Base-by-base conservation (phyloP, 345 rosid genomes). In the Eucalyptus regnans region DNA sequence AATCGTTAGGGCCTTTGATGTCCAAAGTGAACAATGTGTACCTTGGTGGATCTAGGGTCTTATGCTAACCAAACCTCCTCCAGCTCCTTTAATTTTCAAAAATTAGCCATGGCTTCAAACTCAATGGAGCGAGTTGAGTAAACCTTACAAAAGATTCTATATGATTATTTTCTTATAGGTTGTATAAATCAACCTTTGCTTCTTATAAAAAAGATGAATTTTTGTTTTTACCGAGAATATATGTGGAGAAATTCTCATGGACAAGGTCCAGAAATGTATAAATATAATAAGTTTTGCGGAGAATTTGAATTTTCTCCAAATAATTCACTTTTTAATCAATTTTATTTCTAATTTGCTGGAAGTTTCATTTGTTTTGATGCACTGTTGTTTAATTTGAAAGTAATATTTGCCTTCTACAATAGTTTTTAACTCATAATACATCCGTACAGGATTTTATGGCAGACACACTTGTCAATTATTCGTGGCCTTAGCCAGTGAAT, bases 1-100 rank as follows among this genome's bases (percentile, higher is more conserved):
- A 18, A 18, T 52, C 0, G 1, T 18, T 0, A 52, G 58, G 25
- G 25, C 25, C 10, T 52, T 52, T 20, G 0, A 52, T 10, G 5
- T 8, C 2, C 58, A 20, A 20, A 52, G 0, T 52, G 58, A 52
- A 52, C 10, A 7, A 52, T 52, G 58, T 18, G 0, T 8, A 52
- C 58, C 10, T 52, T 52, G 58, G 10, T 52, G 23, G 56, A 52
- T 52, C 23, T 52, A 7, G 23, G 56, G 56, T 23, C 0, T 50
- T 50, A 50, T 0, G 17, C 16, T 7, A 9, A 12, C 13, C 16
- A 46, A 41, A 79, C 17, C 46, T 41, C n/a, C 43, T 54, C 64
- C 48, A 41, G 15, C 83, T 20, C 46, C 83, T 76, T 71, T 76
- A 22, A 5, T 76, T 41, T 76, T 48, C 27, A 20, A 15, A 37